Conservation (phyloP, 2,329 filamentous ascomycete species). For the Rutstroemia sp. region DNA sequence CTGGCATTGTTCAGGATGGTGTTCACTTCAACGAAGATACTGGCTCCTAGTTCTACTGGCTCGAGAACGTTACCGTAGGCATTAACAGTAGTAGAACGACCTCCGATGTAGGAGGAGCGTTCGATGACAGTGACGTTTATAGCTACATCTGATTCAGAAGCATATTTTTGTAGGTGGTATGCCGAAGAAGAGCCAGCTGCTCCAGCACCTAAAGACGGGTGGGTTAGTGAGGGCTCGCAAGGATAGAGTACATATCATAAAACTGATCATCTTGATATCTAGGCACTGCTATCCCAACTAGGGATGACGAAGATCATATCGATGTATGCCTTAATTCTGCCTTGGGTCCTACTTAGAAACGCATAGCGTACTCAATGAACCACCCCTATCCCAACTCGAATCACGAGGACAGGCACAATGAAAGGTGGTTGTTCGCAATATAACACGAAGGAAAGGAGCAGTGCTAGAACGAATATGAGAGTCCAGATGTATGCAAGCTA, state of each 20-base stretch:
- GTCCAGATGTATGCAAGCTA: not conserved
- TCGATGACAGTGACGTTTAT: constrained; percentile 87
- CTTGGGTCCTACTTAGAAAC: no score
- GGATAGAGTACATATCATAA: not conserved
- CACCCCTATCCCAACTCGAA: no score
- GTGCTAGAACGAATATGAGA: no score
- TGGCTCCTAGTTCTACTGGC: constrained; percentile 81
- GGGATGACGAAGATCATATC: not conserved
- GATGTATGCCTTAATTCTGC: no score
- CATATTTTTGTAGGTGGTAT: constrained; percentile 71
- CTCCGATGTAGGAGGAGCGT: constrained; percentile 68
- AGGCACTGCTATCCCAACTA: not conserved
- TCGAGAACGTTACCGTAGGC: constrained; percentile 59
- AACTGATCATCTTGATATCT: not conserved
- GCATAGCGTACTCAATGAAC: no score
- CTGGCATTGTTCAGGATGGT: constrained; percentile 71
- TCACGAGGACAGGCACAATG: no score
- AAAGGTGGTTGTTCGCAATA: no score
- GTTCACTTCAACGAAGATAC: constrained; percentile 84
- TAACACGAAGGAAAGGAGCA: no score
- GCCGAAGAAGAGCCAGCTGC: constrained; percentile 82
- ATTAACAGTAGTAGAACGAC: constrained; percentile 78
- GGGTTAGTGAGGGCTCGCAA: not conserved
- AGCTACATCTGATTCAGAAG: constrained; percentile 47
- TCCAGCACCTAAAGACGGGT: constrained; percentile 61